These are phyloP conservation scores for Diplogelasinospora grovesii DNA, from an alignment of 495 filamentous ascomycete species.

Conservation along the genomic window DNA sequence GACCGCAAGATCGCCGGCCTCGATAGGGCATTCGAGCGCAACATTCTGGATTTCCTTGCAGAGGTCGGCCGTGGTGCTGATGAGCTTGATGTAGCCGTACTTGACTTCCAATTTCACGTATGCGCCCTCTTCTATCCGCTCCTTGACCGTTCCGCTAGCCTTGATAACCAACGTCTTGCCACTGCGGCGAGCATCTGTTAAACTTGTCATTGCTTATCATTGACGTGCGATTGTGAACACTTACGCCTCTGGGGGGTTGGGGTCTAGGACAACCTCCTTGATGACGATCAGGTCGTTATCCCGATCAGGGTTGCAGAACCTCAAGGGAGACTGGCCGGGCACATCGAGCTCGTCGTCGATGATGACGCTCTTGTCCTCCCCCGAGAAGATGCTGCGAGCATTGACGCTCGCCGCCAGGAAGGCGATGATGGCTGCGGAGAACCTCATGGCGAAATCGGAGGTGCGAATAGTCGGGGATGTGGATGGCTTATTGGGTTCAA, in stretches of 20 bases:
- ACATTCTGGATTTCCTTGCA: constrained; percentile 85
- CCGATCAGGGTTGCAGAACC: constrained; percentile 61
- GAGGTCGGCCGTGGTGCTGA: constrained; percentile 70
- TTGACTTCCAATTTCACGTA: constrained; percentile 79
- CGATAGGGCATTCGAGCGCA: constrained; percentile 80
- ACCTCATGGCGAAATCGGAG: constrained; percentile 27
- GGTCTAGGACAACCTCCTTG: constrained; percentile 67
- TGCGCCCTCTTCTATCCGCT: constrained; percentile 67
- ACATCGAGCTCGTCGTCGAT: constrained; percentile 40
- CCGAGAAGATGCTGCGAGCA: constrained; percentile 34
- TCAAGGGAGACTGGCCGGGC: constrained; percentile 69
- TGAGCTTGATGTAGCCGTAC: constrained; percentile 84
- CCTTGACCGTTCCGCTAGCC: constrained; percentile 62
- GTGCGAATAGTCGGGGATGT: no score
- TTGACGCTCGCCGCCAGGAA: constrained; percentile 32
- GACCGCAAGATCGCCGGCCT: constrained; percentile 64
- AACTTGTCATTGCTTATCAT: not conserved
- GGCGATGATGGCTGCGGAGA: constrained; percentile 34
- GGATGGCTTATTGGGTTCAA: no score
- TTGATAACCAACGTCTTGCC: constrained; percentile 72
- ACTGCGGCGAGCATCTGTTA: no score
- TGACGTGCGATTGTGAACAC: constrained; percentile 27
- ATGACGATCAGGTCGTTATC: constrained; percentile 62
- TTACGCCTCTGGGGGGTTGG: constrained; percentile 85
- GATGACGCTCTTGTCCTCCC: constrained; percentile 24